Conservation (phyloP, 208 protist genomes). For the Trichomonas tenax region DNA sequence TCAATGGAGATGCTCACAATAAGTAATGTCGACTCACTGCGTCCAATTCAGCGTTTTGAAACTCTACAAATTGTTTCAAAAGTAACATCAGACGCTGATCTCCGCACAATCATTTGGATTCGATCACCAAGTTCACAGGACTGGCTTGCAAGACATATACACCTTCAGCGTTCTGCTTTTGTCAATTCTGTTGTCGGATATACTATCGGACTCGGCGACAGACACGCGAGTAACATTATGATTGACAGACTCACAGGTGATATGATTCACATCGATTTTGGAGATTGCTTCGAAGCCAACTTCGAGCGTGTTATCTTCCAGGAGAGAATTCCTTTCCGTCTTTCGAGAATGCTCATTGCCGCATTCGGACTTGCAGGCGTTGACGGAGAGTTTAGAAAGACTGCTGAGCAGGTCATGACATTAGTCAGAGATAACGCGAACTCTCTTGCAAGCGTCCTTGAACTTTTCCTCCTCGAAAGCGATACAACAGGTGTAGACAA, state of each 20-base stretch:
- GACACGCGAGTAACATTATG: background rate
- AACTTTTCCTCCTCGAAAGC: background rate
- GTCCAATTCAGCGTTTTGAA: background rate
- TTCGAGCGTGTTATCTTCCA: background rate
- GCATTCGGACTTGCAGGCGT: background rate
- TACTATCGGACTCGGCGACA: background rate
- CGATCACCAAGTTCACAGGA: background rate
- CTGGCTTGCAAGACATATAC: background rate
- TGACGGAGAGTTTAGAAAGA: background rate
- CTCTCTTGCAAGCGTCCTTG: background rate
- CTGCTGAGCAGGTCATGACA: background rate
- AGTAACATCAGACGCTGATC: background rate
- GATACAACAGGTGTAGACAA: background rate
- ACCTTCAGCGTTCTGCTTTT: background rate
- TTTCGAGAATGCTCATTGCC: background rate
- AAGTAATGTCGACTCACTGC: background rate
- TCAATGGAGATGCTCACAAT: background rate
- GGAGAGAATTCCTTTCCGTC: background rate
- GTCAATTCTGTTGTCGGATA: background rate
- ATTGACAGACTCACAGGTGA: constrained; percentile 3
- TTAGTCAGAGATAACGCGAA: background rate
- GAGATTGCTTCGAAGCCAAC: constrained; percentile 1
- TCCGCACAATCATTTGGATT: background rate
- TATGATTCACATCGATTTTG: constrained; percentile 16
- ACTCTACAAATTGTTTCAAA: background rate